Base-by-base conservation (phyloP, 108 stramenopile genomes). In the Parietichytrium sp. region DNA sequence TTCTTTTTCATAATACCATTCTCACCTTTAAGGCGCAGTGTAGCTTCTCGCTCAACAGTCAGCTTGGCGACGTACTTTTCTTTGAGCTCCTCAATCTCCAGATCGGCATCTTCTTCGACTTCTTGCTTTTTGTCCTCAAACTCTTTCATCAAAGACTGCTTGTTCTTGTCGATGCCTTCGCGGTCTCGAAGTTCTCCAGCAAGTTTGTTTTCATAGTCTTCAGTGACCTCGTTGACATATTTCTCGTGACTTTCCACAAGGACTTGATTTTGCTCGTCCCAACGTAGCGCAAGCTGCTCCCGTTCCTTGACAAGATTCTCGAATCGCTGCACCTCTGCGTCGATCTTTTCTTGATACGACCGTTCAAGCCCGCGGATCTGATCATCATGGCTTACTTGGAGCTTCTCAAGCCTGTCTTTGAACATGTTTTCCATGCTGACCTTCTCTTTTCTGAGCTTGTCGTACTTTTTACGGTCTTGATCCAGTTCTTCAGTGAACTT, bases 1-100 rank as follows among this genome's bases (percentile, higher is more conserved):
- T 91, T 90, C 86, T 91, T 91, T 48, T 79, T 83, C 87, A 90
- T 87, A n/a, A 89, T 83, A 48, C 89, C 89, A 78, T 90, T 88
- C 54, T 91, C 89, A 30, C 86, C 84, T 79, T 90, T 90, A 72
- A 85, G 86, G 18, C 87, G 84, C 29, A 91, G 84, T 12, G 87
- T 90, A 13, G 88, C 85, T 54, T 90, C 86, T 2, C 88, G 53
- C 47, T 88, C 84, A 48, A 29, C 54, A 29, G 72, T 48, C 30
- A 90, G 88, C 84, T 89, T 83, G 23, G 53, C 49, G 50, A 90
- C 89, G 80, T 89, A 91, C 51, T 31, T 54, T 18, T 6, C 10
- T 47, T 55, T 49, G 79, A 86, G 85, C 55, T 90, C 89, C 10
- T 88, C 89, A 80, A 88, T 85, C 52, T 89, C 89, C 53, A 85